Conservation (phyloP, 805 yeast species). For the Candida pini region DNA sequence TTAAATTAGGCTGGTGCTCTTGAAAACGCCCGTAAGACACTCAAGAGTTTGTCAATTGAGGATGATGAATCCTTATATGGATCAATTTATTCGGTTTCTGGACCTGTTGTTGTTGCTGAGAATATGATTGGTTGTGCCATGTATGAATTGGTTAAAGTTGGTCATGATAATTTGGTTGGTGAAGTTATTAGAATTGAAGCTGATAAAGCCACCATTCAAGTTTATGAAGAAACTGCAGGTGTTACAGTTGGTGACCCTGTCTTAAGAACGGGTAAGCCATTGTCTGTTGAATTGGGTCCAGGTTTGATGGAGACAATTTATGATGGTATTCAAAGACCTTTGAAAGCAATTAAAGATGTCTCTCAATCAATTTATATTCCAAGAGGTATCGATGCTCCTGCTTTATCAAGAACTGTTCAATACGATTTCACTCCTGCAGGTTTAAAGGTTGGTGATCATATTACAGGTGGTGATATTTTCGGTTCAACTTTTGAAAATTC, state of each 20-base stretch:
- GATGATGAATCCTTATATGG: constrained; percentile 77
- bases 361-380: constrained; percentile 96
- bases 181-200: constrained; percentile 96
- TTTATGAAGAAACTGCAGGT: constrained; percentile 99
- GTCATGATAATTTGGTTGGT: constrained; percentile 95
- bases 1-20: constrained; percentile 78
- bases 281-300: constrained; percentile 98
- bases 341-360: constrained; percentile 81
- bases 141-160: constrained; percentile 98
- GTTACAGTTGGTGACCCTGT: constrained; percentile 99
- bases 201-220: constrained; percentile 98
- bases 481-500: constrained; percentile 95
- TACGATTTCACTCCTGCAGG: constrained; percentile 83
- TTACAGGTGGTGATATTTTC: constrained; percentile 96
- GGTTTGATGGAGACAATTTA: constrained; percentile 99
- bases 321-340: constrained; percentile 99
- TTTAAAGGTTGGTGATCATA: constrained; percentile 90
- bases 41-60: constrained; percentile 78
- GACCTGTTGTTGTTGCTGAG: constrained; percentile 97
- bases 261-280: constrained; percentile 96
- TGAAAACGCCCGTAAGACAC: constrained; percentile 93
- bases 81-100: constrained; percentile 89
- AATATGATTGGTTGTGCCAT: constrained; percentile 99
- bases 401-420: constrained; percentile 74
- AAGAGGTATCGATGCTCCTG: constrained; percentile 96